A percentile compares a stretch with the other conserved stretches of the same genome.
Conservation (phyloP, 495 filamentous ascomycete species). For the Barbatosphaeria neglecta region DNA sequence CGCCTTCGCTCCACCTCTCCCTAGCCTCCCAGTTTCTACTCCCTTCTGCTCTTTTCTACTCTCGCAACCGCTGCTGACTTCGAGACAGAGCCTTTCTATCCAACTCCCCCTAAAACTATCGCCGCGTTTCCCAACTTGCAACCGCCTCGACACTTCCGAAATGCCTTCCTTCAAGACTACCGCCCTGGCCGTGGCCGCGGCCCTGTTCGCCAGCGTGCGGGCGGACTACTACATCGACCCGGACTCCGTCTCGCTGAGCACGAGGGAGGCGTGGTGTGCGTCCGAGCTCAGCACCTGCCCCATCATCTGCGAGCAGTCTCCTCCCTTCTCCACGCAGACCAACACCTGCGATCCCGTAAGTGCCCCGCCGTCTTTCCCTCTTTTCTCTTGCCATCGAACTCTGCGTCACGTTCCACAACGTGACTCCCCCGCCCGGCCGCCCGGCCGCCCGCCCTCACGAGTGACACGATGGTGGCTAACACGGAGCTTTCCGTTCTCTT, state of each 20-base stretch:
- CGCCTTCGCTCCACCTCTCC: too few relatives aligned
- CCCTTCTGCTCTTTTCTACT: background rate
- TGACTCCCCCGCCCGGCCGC: background rate
- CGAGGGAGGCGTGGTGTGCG: slow-evolving; percentile 53
- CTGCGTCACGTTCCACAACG: background rate
- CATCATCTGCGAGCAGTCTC: slow-evolving; percentile 63
- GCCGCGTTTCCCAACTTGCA: background rate
- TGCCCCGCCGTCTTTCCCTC: background rate
- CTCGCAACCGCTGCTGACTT: background rate
- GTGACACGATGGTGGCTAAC: too few relatives aligned
- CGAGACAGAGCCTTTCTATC: too few relatives aligned
- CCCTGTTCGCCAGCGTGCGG: slow-evolving; percentile 23
- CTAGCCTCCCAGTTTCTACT: too few relatives aligned
- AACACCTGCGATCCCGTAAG: slow-evolving; percentile 70
- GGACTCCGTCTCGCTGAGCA: slow-evolving; percentile 36
- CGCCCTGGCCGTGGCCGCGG: slow-evolving; percentile 33
- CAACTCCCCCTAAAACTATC: background rate
- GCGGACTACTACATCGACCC: slow-evolving; percentile 50
- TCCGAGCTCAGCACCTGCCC: slow-evolving; percentile 59
- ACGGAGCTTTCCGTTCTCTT: too few relatives aligned
- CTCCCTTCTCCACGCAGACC: slow-evolving; percentile 32
- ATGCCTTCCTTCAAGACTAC: slow-evolving; percentile 37
- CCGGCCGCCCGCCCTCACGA: too few relatives aligned
- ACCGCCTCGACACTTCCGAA: slow-evolving; percentile 3
- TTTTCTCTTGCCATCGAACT: background rate